Percentiles rank a stretch among this genome's conserved stretches.
phyloP scores from a whole-genome alignment of 2,329 filamentous ascomycete genomes.

The Talaromyces sp. region DNA sequence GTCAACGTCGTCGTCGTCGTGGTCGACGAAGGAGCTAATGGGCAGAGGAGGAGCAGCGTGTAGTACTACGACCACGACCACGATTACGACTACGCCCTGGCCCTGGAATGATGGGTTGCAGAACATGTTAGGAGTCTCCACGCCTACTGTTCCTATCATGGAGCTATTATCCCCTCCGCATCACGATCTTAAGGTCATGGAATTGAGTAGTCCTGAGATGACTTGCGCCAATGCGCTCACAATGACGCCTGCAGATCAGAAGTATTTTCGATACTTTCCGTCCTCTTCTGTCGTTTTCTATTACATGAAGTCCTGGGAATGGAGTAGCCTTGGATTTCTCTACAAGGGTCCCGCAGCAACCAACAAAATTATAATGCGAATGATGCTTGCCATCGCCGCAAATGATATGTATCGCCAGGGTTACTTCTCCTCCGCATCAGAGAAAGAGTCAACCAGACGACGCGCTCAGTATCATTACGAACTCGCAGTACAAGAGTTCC shows the following conservation, averaged over 20 bases:
- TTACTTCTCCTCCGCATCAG: slow-evolving; percentile 26
- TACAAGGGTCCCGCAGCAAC: slow-evolving; percentile 35
- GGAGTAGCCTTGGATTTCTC: slow-evolving; percentile 38
- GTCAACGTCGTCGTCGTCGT: not conserved
- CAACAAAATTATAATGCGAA: slow-evolving; percentile 39
- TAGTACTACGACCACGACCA: not conserved
- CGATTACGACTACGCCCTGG: not conserved
- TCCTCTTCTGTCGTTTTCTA: slow-evolving; percentile 34
- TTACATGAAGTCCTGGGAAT: slow-evolving; percentile 39
- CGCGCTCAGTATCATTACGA: slow-evolving; percentile 36
- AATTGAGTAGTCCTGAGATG: not conserved
- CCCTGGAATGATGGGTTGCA: not conserved
- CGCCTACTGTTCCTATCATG: not conserved
- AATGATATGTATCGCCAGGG: slow-evolving; percentile 38
- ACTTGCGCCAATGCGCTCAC: slow-evolving; percentile 34
- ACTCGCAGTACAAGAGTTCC: slow-evolving; percentile 37
- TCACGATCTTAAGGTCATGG: not conserved
- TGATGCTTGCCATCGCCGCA: slow-evolving; percentile 38
- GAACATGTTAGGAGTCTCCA: not conserved
- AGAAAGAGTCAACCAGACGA: slow-evolving; percentile 30
- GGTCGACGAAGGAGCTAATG: not conserved
- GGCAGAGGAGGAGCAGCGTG: not conserved
- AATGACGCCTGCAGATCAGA: slow-evolving; percentile 33
- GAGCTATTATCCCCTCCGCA: not conserved
- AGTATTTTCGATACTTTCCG: slow-evolving; percentile 35